phyloP scores from a whole-genome alignment of 106 monocot genomes.

The Agapanthus africanus region DNA sequence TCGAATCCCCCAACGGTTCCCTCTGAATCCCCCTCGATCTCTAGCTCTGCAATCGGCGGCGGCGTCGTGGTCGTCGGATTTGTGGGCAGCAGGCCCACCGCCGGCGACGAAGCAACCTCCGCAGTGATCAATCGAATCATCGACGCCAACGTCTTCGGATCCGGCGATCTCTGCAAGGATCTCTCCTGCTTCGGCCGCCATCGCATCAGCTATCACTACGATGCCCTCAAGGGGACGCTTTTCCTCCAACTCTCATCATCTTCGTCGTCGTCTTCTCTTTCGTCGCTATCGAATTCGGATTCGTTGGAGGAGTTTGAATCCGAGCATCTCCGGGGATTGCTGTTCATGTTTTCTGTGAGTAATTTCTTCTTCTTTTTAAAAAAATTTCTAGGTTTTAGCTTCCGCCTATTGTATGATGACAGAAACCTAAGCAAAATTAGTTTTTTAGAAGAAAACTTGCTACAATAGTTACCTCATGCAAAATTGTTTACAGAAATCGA shows the following conservation, averaged over 20 bases:
- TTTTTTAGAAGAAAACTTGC: no score
- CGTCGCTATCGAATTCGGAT: no score
- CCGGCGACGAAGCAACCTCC: slow-evolving; percentile 15
- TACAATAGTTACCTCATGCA: no score
- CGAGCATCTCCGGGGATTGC: slow-evolving; percentile 68
- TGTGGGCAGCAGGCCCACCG: slow-evolving; percentile 33
- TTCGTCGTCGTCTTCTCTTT: neutral
- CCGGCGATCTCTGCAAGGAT: slow-evolving; percentile 36
- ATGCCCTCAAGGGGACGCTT: slow-evolving; percentile 52
- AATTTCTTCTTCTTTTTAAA: neutral
- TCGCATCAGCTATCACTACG: slow-evolving; percentile 50
- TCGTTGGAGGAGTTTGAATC: slow-evolving; percentile 43
- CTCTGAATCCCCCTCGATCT: neutral
- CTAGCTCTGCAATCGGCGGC: slow-evolving; percentile 4
- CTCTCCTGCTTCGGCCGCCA: slow-evolving; percentile 29
- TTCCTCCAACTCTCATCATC: slow-evolving; percentile 26
- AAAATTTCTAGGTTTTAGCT: neutral
- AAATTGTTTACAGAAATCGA: no score
- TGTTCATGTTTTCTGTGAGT: slow-evolving; percentile 93
- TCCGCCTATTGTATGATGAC: no score
- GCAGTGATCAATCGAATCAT: slow-evolving; percentile 64
- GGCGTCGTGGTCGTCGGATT: slow-evolving; percentile 90
- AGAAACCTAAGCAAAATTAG: no score
- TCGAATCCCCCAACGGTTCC: neutral
- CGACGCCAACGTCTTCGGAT: slow-evolving; percentile 69